phyloP scores from a whole-genome alignment of 2,329 filamentous ascomycete genomes.

The Cryphonectria parasitica region DNA sequence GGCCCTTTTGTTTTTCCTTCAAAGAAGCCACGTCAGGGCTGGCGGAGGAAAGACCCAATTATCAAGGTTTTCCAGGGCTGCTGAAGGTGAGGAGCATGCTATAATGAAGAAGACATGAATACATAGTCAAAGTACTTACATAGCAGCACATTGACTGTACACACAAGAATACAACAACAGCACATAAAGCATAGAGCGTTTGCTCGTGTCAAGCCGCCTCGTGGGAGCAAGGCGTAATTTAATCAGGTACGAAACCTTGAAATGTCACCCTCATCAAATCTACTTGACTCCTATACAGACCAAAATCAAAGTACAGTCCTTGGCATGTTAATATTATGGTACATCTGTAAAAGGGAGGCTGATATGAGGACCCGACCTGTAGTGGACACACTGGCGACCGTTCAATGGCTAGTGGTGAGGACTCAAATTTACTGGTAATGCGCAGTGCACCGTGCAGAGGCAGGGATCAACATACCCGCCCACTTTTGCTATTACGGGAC shows the following conservation, averaged over 20 bases:
- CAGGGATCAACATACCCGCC: not conserved
- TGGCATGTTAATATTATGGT: not conserved
- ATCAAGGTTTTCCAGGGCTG: not conserved
- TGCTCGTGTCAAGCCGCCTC: not conserved
- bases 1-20: not conserved
- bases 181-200: not conserved
- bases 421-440: constrained; percentile 7
- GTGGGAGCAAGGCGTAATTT: not conserved
- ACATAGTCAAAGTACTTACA: not conserved
- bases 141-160: too few relatives aligned
- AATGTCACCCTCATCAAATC: not conserved
- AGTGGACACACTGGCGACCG: not conserved
- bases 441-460: constrained; percentile 3
- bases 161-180: too few relatives aligned
- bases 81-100: not conserved
- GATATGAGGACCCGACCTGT: constrained; percentile 5
- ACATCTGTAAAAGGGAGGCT: constrained; percentile 1
- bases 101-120: not conserved
- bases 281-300: not conserved
- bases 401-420: not conserved
- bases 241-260: not conserved
- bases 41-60: not conserved
- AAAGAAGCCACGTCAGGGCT: not conserved
- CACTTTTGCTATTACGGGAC: constrained; percentile 13
- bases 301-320: not conserved